Conservation (phyloP, 2,329 filamentous ascomycete species). For the Lecanicillium sp. region DNA sequence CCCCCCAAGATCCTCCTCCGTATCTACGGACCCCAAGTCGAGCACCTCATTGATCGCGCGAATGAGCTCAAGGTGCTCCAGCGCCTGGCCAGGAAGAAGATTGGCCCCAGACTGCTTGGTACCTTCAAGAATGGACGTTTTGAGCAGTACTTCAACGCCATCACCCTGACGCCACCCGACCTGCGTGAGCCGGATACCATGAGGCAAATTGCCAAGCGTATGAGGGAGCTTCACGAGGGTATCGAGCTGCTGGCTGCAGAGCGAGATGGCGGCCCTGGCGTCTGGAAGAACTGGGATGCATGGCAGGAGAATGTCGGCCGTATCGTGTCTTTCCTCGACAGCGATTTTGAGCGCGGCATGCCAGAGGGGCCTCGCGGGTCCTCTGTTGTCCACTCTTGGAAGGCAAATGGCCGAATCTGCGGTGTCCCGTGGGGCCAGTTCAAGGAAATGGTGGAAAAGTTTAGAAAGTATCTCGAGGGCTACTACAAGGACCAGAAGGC, state of each 20-base stretch:
- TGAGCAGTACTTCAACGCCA: constrained; percentile 86
- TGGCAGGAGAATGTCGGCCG: constrained; percentile 66
- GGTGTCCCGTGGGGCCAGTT: constrained; percentile 79
- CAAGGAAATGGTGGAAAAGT: constrained; percentile 64
- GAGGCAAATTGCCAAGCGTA: constrained; percentile 90
- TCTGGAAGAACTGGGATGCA: constrained; percentile 92
- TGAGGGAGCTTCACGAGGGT: constrained; percentile 92
- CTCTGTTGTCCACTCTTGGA: constrained; percentile 47
- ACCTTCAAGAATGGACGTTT: constrained; percentile 94
- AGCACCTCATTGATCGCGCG: constrained; percentile 90
- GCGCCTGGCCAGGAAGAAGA: constrained; percentile 82
- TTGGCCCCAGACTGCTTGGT: constrained; percentile 82
- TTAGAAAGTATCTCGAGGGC: constrained; percentile 64
- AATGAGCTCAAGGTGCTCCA: constrained; percentile 80
- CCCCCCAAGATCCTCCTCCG: constrained; percentile 72
- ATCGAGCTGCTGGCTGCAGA: constrained; percentile 79
- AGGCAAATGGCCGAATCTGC: constrained; percentile 66
- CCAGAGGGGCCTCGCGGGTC: constrained; percentile 14
- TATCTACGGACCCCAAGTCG: constrained; percentile 90
- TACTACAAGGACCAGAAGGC: constrained; percentile 60
- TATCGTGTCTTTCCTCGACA: constrained; percentile 48
- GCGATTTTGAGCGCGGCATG: constrained; percentile 46
- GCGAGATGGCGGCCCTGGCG: constrained; percentile 67
- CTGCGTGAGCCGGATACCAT: constrained; percentile 77
- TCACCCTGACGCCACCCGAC: constrained; percentile 68